Evolutionary conservation across 371 early-diverging fungal species (phyloP), one percentile per base, ranked within the genome.

Genomic region (Circinella umbellata): DNA sequence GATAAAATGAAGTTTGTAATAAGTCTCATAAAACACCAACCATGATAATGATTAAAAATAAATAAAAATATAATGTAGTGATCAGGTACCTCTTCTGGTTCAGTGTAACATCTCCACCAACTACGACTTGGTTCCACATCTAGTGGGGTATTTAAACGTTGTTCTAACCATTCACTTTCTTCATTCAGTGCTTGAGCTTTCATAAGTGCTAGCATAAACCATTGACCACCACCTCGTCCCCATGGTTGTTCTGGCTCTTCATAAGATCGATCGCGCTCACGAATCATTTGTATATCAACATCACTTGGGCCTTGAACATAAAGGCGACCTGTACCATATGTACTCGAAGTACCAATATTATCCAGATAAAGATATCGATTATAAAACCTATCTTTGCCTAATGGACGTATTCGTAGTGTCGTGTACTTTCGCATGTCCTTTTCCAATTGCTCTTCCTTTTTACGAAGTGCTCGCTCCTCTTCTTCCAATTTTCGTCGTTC

Each of bases 301-400:
- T 79, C 74, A 0, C 81, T 79, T 0, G 91, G 88, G 18, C 87
- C 85, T 67, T 86, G 89, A 15, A 93, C 84, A 68, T 89, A 88
- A 1, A 93, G 53, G 7, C 92, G 80, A 20, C 91, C 92, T 7
- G 91, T 83, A 20, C 87, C 89, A 68, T 83, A 83, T 7, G 81
- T 76, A 46, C 84, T 81, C 17, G 87, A 81, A 27, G 88, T 87
- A 35, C 90, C 90, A 35, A 89, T 76, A 49, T 87, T 88, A 66
- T 97, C 97, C 72, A 95, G 87, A 77, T 90, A 96, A 77, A 91
- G 92, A 73, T 97, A 97, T 35, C 89, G 86, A 75, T 93, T 94
- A 64, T 84, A 87, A 74, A 87, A 96, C n/a, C 97, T 82, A 78
- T 97, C 97, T 59, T 75, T 74, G 35, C 96, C 97, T 35, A 97